Evolutionary conservation across 2,329 filamentous ascomycete genomes (phyloP).

Genomic region (Beauveria pseudobassiana): DNA sequence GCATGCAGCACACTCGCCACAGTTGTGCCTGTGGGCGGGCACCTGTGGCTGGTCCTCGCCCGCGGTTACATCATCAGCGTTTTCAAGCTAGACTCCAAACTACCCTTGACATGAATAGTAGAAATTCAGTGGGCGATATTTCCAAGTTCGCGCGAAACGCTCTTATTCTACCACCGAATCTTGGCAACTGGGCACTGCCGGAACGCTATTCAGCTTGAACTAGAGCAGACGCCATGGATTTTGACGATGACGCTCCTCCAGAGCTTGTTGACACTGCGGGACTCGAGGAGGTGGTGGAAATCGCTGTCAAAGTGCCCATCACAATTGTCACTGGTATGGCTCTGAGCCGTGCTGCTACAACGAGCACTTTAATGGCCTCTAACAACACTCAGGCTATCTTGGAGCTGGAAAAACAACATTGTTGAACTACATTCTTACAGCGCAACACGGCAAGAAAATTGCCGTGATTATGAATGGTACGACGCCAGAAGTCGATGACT

Average conservation of each 20-base stretch:
- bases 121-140: not conserved
- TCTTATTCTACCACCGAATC: not conserved
- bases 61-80: constrained; percentile 1
- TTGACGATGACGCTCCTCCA: constrained; percentile 61
- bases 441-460: constrained; percentile 94
- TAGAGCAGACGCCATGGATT: constrained; percentile 42
- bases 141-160: not conserved
- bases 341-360: not conserved
- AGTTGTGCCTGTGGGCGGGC: constrained; percentile 2
- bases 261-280: constrained; percentile 47
- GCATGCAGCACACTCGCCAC: constrained; percentile 14
- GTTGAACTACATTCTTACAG: constrained; percentile 91
- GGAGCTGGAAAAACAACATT: constrained; percentile 94
- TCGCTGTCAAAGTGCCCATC: constrained; percentile 64
- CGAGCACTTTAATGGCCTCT: not conserved
- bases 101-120: constrained; percentile 4
- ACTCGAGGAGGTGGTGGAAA: constrained; percentile 32
- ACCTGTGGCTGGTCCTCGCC: constrained; percentile 12
- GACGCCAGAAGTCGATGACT: constrained; percentile 11
- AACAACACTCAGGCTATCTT: constrained; percentile 63
- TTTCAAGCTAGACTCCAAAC: not conserved
- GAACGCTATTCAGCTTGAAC: not conserved
- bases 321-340: constrained; percentile 70
- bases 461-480: constrained; percentile 90
- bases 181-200: not conserved